Evolutionary conservation across 1,139 yeast genomes (phyloP), one percentile per base, ranked within the genome.

Genomic region (Wickerhamomyces sp.): DNA sequence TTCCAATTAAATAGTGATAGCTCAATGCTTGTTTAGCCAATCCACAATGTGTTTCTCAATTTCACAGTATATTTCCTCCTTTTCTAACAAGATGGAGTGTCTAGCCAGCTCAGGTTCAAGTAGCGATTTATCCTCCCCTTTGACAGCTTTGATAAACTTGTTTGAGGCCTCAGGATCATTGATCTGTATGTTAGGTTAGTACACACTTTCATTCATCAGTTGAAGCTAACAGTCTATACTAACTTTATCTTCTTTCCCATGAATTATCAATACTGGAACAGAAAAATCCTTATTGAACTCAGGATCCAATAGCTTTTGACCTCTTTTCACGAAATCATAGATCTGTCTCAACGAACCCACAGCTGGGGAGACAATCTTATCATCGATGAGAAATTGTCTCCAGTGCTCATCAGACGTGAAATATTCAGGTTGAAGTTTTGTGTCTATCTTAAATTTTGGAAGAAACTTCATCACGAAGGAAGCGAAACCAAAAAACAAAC

Each of bases 261-360:
- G 85, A 40, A 74, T 51, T 10, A 84, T 61, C 30, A 80, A 60
- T 4, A 80, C 54, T 28, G 81, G 62, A 5, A 70, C 68, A 31
- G 65, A 62, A 48, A 73, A 74, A 42, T 68, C 64, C 19, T 65
- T 46, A 25, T 70, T 75, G 48, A 67, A 65, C 3, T 64, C 64
- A 5, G 70, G 62, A 29, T 68, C 62, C 39, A 70, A 57, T 44
- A 83, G 65, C 26, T 64, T 62, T 49, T 69, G 68, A 10, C 94
- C 94, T 40, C 95, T 70, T 18, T 57, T 29, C 1, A 87, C 57
- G 71, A 87, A 81, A 49, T 82, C 96, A 56, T 76, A 61, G 45
- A 81, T 65, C 58, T 75, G 76, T 40, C 68, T 64, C 28, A 77
- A 63, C 0, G 80, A 64, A 25, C 79, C 75, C 22, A 57, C 39